Conservation (phyloP, 2,329 filamentous ascomycete species). For the Trichoderma cornu-damae region DNA sequence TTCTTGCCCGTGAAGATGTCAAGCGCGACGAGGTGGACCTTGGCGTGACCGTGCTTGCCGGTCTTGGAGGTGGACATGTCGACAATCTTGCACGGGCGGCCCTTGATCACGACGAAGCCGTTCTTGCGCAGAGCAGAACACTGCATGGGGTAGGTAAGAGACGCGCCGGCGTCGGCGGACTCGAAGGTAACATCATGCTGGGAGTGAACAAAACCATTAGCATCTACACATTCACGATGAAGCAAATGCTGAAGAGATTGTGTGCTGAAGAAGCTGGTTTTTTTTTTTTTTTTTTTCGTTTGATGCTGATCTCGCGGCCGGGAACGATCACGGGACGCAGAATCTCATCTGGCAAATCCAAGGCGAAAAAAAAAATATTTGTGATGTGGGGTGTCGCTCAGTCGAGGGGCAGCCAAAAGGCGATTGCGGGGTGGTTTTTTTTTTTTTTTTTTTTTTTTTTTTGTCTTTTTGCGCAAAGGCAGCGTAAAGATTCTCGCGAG, state of each 20-base stretch:
- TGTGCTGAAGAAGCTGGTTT: background rate
- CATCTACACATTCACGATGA: background rate
- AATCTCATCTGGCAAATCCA: background rate
- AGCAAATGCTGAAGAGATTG: conserved; percentile 10
- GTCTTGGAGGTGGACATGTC: conserved; percentile 99
- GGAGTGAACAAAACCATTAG: conserved; percentile 20
- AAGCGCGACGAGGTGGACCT: conserved; percentile 96
- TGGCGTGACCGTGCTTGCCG: conserved; percentile 99
- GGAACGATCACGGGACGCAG: background rate
- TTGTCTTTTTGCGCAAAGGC: conserved; percentile 21
- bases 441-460: conserved; percentile 29
- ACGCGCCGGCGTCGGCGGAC: conserved; percentile 92
- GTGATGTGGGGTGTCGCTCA: conserved; percentile 21
- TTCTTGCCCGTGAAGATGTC: conserved; percentile 99
- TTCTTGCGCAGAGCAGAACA: conserved; percentile 99
- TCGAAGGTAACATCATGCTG: conserved; percentile 76
- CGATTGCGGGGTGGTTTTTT: conserved; percentile 46
- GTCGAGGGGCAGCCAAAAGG: conserved; percentile 36
- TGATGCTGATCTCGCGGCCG: conserved; percentile 22
- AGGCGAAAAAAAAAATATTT: conserved; percentile 8
- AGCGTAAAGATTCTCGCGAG: conserved; percentile 24
- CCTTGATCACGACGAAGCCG: conserved; percentile 97
- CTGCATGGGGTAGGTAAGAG: conserved; percentile 93
- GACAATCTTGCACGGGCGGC: conserved; percentile 99
- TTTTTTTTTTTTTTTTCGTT: too few relatives aligned